Base-by-base conservation (phyloP, 2,329 filamentous ascomycete genomes). In the Beauveria varroae region DNA sequence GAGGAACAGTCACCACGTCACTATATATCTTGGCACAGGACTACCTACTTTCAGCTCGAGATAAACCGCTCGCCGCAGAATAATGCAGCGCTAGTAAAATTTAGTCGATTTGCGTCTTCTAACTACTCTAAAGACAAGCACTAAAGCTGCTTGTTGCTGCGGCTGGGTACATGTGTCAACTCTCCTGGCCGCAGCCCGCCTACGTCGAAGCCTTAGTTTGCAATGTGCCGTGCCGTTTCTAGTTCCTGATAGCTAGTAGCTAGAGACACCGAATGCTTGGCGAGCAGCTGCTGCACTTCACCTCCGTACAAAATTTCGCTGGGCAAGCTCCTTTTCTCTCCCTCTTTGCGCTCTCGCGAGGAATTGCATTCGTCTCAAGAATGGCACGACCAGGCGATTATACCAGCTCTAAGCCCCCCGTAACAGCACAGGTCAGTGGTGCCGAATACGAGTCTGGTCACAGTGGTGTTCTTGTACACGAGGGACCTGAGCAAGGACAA, bases 191-290 rank as follows among this genome's bases (percentile, higher is more conserved):
- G 30, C 28, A 30, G 28, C 9, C 28, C 28, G 28, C 28, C 26
- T 28, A 26, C 55, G n/a, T 57, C 47, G 65, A 46, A 66, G 60
- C 57, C 60, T 61, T 46, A 66, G 61, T 55, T 63, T 60, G 44
- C 52, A 55, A 10, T 63, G 44, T 22, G 64, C 28, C 44, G 55
- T 22, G 30, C 20, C 14, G 4, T 37, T 18, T 7, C 18, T 49
- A 28, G 34, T 5, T 40, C 28, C 44, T 14, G 8, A 3, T 41
- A 50, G 14, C 9, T 57, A 57, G 55, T 22, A 16, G 22, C 18
- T 44, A 46, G 18, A 34, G 30, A 34, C 30, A 34, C 26, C n/a
- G n/a, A 26, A 20, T 12, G 43, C 55, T 24, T 40, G 28, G 44
- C 30, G n/a, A 49, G 30, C 28, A 50, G 30, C 30, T 20, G 28